Percentiles rank a stretch among this genome's conserved stretches.
Conservation (phyloP, 768 basidiomycete genomes). For the Tulasnella sp. region DNA sequence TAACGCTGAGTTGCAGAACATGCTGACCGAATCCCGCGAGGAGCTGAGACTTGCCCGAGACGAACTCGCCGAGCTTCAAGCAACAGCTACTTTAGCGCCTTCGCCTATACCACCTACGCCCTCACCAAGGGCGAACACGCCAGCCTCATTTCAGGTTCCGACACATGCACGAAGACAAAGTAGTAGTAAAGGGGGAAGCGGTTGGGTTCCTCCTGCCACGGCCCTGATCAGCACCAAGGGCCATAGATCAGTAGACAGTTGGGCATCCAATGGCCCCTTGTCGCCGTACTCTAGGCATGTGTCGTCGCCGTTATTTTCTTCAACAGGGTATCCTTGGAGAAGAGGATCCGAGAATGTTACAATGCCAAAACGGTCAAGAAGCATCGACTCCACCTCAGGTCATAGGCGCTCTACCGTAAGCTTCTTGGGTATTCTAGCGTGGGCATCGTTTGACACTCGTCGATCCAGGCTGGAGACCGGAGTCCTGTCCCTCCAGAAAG, state of each 20-base stretch:
- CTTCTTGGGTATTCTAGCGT: not conserved
- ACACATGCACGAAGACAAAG: slow-evolving; percentile 3
- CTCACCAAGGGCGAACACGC: not conserved
- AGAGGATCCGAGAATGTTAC: not conserved
- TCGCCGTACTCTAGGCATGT: not conserved
- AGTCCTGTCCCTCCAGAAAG: not conserved
- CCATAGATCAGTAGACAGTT: slow-evolving; percentile 3
- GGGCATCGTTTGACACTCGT: not conserved
- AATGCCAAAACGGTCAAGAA: not conserved
- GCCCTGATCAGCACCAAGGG: slow-evolving; percentile 5
- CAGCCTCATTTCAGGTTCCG: not conserved
- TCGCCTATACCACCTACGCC: not conserved
- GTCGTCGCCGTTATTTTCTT: not conserved
- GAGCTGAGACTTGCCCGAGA: slow-evolving; percentile 56
- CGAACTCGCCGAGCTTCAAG: slow-evolving; percentile 57
- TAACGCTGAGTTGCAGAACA: slow-evolving; percentile 62
- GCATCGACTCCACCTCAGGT: not conserved
- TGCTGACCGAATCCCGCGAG: slow-evolving; percentile 67
- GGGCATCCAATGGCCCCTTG: not conserved
- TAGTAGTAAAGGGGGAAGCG: not conserved
- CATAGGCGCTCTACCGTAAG: not conserved
- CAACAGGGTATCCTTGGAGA: not conserved
- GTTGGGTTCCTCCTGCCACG: not conserved
- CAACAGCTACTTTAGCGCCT: not conserved
- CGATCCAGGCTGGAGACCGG: not conserved